These are phyloP conservation scores for Glycine soja DNA, from an alignment of 306 rosid genomes.

Conservation along the genomic window DNA sequence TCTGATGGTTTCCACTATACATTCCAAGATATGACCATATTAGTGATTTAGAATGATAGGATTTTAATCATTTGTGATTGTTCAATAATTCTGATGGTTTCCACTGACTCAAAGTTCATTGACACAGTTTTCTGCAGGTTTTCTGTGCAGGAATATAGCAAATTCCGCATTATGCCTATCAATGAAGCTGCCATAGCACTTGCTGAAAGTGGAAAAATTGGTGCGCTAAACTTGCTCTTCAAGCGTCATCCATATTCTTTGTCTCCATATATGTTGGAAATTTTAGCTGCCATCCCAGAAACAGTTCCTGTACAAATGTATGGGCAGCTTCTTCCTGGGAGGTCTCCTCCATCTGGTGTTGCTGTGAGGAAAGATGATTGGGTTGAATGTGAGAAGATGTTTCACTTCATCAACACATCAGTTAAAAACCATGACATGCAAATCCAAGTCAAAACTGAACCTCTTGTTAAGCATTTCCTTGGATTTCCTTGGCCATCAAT, in stretches of 20 bases:
- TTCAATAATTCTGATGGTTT: conserved; percentile 58
- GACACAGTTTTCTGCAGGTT: conserved; percentile 89
- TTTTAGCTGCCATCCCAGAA: conserved; percentile 91
- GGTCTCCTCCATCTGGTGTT: conserved; percentile 74
- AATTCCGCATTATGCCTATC: conserved; percentile 83
- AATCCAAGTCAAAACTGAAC: conserved; percentile 79
- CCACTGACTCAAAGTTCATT: conserved; percentile 64
- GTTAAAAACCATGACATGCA: conserved; percentile 59
- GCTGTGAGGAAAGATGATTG: conserved; percentile 93
- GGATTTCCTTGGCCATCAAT: conserved; percentile 88
- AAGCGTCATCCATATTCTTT: conserved; percentile 93
- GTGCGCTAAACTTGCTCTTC: conserved; percentile 88
- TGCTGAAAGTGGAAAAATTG: conserved; percentile 93
- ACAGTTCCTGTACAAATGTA: conserved; percentile 89
- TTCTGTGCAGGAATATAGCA: conserved; percentile 92
- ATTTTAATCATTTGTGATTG: conserved; percentile 6
- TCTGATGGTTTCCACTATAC: conserved; percentile 59
- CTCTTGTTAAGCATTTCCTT: conserved; percentile 73
- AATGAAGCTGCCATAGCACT: conserved; percentile 77
- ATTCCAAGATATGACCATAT: conserved; percentile 14
- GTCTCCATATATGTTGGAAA: conserved; percentile 72
- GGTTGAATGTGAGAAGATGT: conserved; percentile 96
- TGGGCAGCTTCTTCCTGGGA: conserved; percentile 96
- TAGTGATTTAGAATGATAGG: conserved; percentile 20
- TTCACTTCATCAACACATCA: conserved; percentile 58